Base-by-base conservation (phyloP, 371 early-diverging fungal genomes). In the Mortierella sp. region DNA sequence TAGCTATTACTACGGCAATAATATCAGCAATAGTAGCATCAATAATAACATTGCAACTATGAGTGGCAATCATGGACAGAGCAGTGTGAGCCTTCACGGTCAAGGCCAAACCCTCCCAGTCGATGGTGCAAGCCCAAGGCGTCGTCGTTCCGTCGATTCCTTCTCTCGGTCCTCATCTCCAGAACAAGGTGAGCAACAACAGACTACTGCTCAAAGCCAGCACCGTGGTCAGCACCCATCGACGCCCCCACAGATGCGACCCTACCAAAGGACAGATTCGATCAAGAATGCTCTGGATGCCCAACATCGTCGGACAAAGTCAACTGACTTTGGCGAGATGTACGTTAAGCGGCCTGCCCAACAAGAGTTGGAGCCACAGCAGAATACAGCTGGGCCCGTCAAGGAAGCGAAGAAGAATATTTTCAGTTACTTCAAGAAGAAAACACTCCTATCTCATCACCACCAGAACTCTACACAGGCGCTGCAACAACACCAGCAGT, bases 121-220 rank as follows among this genome's bases (percentile, higher is more conserved):
- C 23, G 53, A 23, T 23, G 25, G 53, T 23, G 4, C 53, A 11
- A 18, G 64, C 26, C 0, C 47, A n/a, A 61, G 53, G 16, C 50
- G 74, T n/a, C 62, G 74, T 9, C 59, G 64, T 4, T 73, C 74
- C 25, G 56, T 30, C 30, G 74, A 73, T 14, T 64, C 68, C 11
- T 72, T 65, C 48, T 76, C 77, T 7, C 77, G 77, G 1, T 68
- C 72, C 4, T 65, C 77, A 1, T 76, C 77, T 4, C 77, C 77
- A 28, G 72, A 71, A 43, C 62, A 48, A 12, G 12, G 29, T 19
- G 37, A 62, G 51, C 60, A 56, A 30, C 61, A 67, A 28, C 62
- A 66, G 19, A 9, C 37, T 9, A 37, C 3, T 37, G 37, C 37
- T 37, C 37, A 37, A 5, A 9, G 37, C 37, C 37, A 37, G 37